phyloP scores from a whole-genome alignment of 371 early-diverging fungal genomes.

The Actinomucor elegans region DNA sequence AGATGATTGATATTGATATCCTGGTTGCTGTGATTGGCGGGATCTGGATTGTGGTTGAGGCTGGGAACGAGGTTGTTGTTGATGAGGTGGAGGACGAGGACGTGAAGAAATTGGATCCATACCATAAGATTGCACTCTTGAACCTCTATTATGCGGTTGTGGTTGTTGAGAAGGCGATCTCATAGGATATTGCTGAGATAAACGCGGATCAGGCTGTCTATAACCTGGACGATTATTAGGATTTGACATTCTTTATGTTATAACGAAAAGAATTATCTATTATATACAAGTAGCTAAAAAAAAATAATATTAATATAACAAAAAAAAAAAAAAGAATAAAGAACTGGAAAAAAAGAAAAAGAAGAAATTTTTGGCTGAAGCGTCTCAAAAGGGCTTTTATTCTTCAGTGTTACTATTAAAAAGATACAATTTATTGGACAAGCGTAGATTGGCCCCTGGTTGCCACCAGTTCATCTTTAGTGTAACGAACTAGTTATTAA shows the following conservation, averaged over 20 bases:
- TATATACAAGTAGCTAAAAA: background rate
- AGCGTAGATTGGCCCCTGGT: conserved; percentile 11
- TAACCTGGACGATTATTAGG: conserved; percentile 22
- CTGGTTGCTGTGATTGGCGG: background rate
- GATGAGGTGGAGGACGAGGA: conserved; percentile 18
- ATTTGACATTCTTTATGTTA: conserved; percentile 15
- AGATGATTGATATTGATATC: background rate
- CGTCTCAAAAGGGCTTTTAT: conserved; percentile 9
- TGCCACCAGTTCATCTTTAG: conserved; percentile 16
- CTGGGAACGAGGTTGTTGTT: conserved; percentile 5
- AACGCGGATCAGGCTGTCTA: conserved; percentile 18
- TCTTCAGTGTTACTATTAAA: conserved; percentile 26
- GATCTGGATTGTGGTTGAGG: conserved; percentile 1
- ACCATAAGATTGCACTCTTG: conserved; percentile 12
- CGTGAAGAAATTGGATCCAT: conserved; percentile 17
- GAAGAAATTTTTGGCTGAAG: too few relatives aligned
- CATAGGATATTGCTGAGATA: conserved; percentile 13
- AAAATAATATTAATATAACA: conserved; percentile 7
- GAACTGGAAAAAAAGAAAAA: background rate
- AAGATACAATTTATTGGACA: too few relatives aligned
- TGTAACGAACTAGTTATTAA: conserved; percentile 18
- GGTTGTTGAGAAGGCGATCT: conserved; percentile 11
- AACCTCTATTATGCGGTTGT: conserved; percentile 2
- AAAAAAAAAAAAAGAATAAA: conserved; percentile 11
- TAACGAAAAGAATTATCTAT: background rate